Evolutionary conservation across 108 stramenopile genomes (phyloP), one percentile per base, ranked within the genome.

Genomic region (Asterionellopsis glacialis): DNA sequence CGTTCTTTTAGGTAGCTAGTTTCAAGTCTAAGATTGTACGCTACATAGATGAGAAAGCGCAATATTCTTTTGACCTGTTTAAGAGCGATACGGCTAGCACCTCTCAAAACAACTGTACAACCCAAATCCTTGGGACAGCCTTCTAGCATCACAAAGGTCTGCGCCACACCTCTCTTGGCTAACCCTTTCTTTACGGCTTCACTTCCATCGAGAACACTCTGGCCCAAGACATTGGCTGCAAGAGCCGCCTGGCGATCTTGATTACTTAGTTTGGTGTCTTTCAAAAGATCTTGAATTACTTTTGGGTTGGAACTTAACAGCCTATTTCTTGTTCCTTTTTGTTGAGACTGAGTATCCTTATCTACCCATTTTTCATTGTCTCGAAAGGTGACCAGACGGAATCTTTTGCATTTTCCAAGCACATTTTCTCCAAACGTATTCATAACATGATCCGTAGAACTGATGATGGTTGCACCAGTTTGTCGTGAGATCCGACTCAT

Each of bases 21-120:
- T 74, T 98, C 97, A 15, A 98, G 83, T 53, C 88, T 85, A 65
- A 98, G 77, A 59, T 95, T 95, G 83, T 98, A 98, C 1, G 95
- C 93, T 15, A 81, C 80, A 54, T 77, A 80, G 25, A 98, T 76
- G 59, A 92, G 60, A 50, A 97, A 93, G 18, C 80, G 77, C 45
- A 95, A 68, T 13, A 96, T 91, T 40, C 68, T 41, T 64, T 98
- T 98, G 44, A 95, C 87, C 52, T 92, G 84, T 62, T 92, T 94
- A 57, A 98, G 68, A 10, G 89, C 82, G 38, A 63, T 67, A 14
- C 76, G 67, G 42, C 67, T 80, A 47, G 85, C 90, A n/a, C 97
- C 97, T 6, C 97, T 74, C 26, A 98, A 56, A 13, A 95, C 82
- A 27, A 96, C 73, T 1, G 97, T 95, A 55, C 94, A 95, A 11